Base-by-base conservation (phyloP, 805 yeast species). In the Metschnikowia chrysomelidarum region DNA sequence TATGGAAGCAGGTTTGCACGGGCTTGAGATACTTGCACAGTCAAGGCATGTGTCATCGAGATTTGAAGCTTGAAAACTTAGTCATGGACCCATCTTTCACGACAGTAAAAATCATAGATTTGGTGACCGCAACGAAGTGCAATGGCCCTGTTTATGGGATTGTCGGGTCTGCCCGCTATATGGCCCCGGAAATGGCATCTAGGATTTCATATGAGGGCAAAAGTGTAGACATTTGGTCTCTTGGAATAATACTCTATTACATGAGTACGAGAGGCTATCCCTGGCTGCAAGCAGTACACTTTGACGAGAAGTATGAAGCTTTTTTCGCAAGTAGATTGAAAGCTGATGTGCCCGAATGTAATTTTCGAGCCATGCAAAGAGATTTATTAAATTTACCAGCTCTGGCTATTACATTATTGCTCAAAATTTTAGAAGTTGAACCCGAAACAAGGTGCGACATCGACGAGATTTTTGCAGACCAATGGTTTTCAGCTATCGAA, bases 221-320 rank as follows among this genome's bases (percentile, higher is more conserved):
- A 29, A 50, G 53, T 15, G 58, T 63, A 8, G 80, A 75, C 43
- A 47, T 72, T 8, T 75, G 81, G 81, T 64, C 77, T 0, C 41
- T 73, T 13, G 80, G 76, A 2, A 58, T 73, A 3, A 52, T 74
- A 1, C 46, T 70, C 12, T 59, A 56, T 34, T 64, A 55, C 34
- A 30, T 72, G 16, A 9, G 53, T 10, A 46, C 50, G 16, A 36
- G 47, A 9, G 44, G 41, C n/a, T 65, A 62, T 25, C 78, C 78
- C 3, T 77, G 82, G 82, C 59, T 55, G 31, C 41, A 53, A 12
- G 78, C 81, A 0, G 49, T 50, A 18, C 43, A 46, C 14, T 50
- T 58, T 17, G 71, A 67, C 33, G 27, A 32, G 7, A 45, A 41
- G 5, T 68, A 24, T 29, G 36, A 22, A 8, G 36, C 35, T 23